A percentile compares a stretch with the other conserved stretches of the same genome.
Conservation (phyloP, 2,329 filamentous ascomycete genomes). For the Neocucurbitaria cava region DNA sequence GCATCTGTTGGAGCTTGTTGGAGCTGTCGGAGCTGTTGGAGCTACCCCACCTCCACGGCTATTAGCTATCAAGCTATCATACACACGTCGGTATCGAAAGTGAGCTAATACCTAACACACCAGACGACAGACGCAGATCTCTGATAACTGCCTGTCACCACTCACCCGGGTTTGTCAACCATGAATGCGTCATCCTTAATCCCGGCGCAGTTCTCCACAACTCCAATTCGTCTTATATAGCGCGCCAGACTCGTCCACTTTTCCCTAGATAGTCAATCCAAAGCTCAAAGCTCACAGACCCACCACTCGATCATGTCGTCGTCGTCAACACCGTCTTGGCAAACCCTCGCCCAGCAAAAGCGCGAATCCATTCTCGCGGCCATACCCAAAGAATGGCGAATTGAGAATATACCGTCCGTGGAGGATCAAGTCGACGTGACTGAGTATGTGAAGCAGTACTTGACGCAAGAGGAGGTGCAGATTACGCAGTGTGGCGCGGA, state of each 20-base stretch:
- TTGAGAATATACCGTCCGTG: slow-evolving; percentile 56
- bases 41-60: slow-evolving; percentile 5
- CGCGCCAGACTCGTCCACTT: no score
- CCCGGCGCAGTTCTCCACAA: no score
- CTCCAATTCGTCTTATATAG: no score
- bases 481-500: slow-evolving; percentile 68
- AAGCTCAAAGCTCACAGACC: no score
- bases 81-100: neutral
- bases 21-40: neutral
- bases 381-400: slow-evolving; percentile 65
- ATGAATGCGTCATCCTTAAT: no score
- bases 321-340: slow-evolving; percentile 50
- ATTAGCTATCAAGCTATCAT: slow-evolving; percentile 4
- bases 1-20: neutral
- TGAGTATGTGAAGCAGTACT: slow-evolving; percentile 63
- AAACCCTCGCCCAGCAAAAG: slow-evolving; percentile 59
- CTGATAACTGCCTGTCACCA: no score
- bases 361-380: slow-evolving; percentile 60
- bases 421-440: slow-evolving; percentile 59
- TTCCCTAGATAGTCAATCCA: no score
- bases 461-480: slow-evolving; percentile 61
- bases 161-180: no score
- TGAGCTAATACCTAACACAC: neutral
- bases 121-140: neutral
- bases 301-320: slow-evolving; percentile 25